phyloP scores from a whole-genome alignment of 345 rosid genomes.

The Dimocarpus longan region DNA sequence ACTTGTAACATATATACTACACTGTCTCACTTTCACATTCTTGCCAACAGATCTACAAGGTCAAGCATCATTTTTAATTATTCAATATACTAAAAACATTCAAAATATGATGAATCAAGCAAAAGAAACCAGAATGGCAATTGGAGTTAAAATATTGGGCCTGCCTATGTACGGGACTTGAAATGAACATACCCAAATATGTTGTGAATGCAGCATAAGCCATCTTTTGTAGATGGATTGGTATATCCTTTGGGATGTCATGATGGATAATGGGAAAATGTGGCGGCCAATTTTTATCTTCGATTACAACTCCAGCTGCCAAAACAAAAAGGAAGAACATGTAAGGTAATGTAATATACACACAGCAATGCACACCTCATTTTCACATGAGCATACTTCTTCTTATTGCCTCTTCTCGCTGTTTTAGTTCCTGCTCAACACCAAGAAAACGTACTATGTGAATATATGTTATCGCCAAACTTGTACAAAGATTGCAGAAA shows the following conservation, averaged over 20 bases:
- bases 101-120: not conserved
- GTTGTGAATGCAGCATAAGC: conserved; percentile 94
- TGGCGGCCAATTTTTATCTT: conserved; percentile 97
- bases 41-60: not conserved
- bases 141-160: not conserved
- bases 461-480: conserved; percentile 5
- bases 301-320: conserved; percentile 91
- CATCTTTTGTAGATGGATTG: conserved; percentile 81
- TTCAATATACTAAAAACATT: not conserved
- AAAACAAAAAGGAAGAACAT: conserved; percentile 29
- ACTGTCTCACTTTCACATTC: not conserved
- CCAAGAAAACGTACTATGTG: conserved; percentile 15
- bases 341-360: conserved; percentile 18
- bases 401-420: conserved; percentile 84
- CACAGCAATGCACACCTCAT: conserved; percentile 9
- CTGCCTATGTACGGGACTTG: conserved; percentile 1
- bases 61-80: not conserved
- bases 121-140: not conserved
- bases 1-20: not conserved
- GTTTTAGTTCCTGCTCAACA: conserved; percentile 71
- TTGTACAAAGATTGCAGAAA: not conserved
- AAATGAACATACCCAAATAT: conserved; percentile 62
- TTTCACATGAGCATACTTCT: conserved; percentile 43
- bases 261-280: conserved; percentile 93
- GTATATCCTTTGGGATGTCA: conserved; percentile 92